phyloP scores from a whole-genome alignment of 495 filamentous ascomycete genomes.

The Neurospora hispaniola region DNA sequence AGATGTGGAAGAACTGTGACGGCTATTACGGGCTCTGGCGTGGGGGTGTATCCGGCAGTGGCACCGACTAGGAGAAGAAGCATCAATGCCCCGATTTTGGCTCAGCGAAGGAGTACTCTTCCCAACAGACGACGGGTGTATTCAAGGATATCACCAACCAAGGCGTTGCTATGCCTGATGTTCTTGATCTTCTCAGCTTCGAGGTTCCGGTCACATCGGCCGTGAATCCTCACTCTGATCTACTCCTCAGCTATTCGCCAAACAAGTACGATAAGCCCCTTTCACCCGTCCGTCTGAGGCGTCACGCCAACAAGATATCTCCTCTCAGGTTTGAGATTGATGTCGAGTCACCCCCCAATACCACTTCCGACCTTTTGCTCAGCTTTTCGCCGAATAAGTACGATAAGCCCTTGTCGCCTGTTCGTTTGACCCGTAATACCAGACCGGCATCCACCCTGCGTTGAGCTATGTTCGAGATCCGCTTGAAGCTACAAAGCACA shows the following conservation, averaged over 20 bases:
- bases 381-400: neutral
- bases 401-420: neutral
- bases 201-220: slow-evolving; percentile 3
- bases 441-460: neutral
- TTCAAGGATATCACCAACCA: neutral
- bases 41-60: slow-evolving; percentile 21
- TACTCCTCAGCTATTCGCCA: slow-evolving; percentile 6
- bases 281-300: neutral
- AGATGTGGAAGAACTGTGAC: slow-evolving; percentile 61
- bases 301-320: neutral
- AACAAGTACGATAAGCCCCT: neutral
- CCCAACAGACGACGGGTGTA: neutral
- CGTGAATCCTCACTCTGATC: slow-evolving; percentile 2
- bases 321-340: neutral
- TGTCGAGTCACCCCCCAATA: neutral
- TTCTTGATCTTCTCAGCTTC: slow-evolving; percentile 1
- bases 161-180: neutral
- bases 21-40: slow-evolving; percentile 46
- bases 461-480: neutral
- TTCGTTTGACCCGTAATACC: neutral
- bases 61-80: slow-evolving; percentile 22
- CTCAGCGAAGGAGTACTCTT: slow-evolving; percentile 8
- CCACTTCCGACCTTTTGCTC: slow-evolving; percentile 1
- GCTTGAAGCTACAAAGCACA: neutral
- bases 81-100: slow-evolving; percentile 3